Base-by-base conservation (phyloP, 2,329 filamentous ascomycete genomes). In the Apiospora hydei region DNA sequence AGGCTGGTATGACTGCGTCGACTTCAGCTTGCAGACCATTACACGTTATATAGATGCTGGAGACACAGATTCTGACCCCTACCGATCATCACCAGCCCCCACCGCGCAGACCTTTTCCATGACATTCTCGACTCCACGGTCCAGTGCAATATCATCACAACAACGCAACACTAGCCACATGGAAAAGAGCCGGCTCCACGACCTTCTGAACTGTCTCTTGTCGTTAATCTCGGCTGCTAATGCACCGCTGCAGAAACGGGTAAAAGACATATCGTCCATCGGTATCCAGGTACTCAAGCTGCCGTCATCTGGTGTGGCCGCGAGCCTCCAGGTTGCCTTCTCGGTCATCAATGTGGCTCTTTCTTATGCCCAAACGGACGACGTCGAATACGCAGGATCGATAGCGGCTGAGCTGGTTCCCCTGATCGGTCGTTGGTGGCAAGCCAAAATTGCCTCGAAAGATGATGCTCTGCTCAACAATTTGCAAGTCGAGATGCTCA, bases 401-500 rank as follows among this genome's bases (percentile, higher is more conserved):
- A 83, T 92, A 49, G 86, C 92, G 21, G 83, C 85, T 71, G 86
- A 89, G 8, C 80, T 95, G 10, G 79, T 98, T 34, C 92, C 94
- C 1, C 81, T 95, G 64, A 90, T 98, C 75, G 89, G 88, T 71
- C 88, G 89, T 69, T 90, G 94, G 83, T 99, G 96, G 95, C 86
- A 91, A 74, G 88, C 89, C n/a, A 93, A 93, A 76, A 88, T 89
- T 66, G 82, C 88, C 38, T 87, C 88, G 18, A 87, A 90, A 76
- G 87, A 90, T 34, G 80, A 83, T 75, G 87, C 89, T 77, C 86
- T 89, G 77, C 86, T 90, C 74, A 90, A 88, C 74, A 86, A 86
- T 1, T 81, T 96, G 69, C 91, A 92, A 76, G 93, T 96, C 75
- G 94, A 95, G 80, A 92, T 98, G 80, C 85, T 97, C 46, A 91